A percentile compares a stretch with the other conserved stretches of the same genome.
Evolutionary conservation across 148 eudicot genomes (phyloP).

Genomic region (Amaranthus palmeri): DNA sequence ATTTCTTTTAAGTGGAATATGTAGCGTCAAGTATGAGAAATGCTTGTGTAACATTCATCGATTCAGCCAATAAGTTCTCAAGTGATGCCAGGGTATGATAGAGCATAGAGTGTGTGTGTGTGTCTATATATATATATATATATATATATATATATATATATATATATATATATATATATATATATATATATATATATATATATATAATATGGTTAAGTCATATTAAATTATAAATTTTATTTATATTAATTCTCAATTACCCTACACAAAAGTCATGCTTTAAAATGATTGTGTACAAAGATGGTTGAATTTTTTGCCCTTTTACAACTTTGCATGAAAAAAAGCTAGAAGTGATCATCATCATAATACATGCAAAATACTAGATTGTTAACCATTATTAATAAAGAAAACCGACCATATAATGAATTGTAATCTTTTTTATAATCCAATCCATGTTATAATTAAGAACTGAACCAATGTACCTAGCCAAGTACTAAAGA

Average conservation of each 20-base stretch:
- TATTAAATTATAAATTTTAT: neutral
- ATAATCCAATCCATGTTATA: conserved; percentile 11
- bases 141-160: no score
- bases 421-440: neutral
- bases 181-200: no score
- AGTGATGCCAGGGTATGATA: no score
- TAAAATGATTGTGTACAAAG: neutral
- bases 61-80: no score
- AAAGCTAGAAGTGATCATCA: conserved; percentile 6
- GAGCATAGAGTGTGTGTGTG: no score
- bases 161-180: no score
- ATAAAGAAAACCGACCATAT: conserved; percentile 8
- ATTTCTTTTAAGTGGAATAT: no score
- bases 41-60: no score
- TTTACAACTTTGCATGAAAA: neutral
- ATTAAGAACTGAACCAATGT: conserved; percentile 11
- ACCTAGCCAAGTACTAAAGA: conserved; percentile 26
- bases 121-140: no score
- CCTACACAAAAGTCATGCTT: no score
- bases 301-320: neutral
- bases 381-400: conserved; percentile 2
- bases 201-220: no score
- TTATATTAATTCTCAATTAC: neutral
- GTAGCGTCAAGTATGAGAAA: no score
- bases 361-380: conserved; percentile 19